Evolutionary conservation across 2,329 filamentous ascomycete genomes (phyloP), one percentile per base, ranked within the genome.

Genomic region (Pestalotiopsis fici): DNA sequence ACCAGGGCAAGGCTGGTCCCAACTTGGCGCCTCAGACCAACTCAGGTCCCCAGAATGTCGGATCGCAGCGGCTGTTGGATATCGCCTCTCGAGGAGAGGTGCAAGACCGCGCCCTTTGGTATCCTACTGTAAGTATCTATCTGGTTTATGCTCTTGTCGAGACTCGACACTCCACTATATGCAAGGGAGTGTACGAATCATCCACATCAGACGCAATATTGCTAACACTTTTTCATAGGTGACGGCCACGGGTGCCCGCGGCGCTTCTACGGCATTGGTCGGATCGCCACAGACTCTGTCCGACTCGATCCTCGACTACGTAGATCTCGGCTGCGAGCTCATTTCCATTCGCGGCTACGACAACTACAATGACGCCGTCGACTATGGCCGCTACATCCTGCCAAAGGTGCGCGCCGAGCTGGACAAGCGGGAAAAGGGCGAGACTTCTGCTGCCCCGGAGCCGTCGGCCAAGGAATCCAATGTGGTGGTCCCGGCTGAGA

Each of bases 351-450:
- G 87, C 43, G 87, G 87, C 0, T 90, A 89, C 69, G 87, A 89
- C 69, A 89, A 88, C 71, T 75, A 88, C 39, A 87, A 88, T 67
- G 87, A 89, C 74, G 85, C 84, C 0, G 82, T 89, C 65, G 87
- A 89, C 70, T 89, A 89, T 71, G 87, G 87, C 1, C 81, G 86
- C 0, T 85, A 85, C 71, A 79, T 90, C 2, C 71, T 89, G 68
- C 87, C 87, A 0, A 75, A 70, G 18, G 86, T 89, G 1, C 78
- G 85, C 0, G 78, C 74, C 25, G 82, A 12, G 91, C 91, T 2
- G 93, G 89, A 78, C 86, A 93, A 31, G 88, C 90, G 31, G 91
- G 91, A 0, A 85, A 91, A 43, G 92, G 94, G 72, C 81, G 39
- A 27, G 47, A 56, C 18, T 12, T 23, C 7, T 4, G 25, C 27